Evolutionary conservation across 1,139 yeast species (phyloP).

Genomic region (Geotrichum restrictum): DNA sequence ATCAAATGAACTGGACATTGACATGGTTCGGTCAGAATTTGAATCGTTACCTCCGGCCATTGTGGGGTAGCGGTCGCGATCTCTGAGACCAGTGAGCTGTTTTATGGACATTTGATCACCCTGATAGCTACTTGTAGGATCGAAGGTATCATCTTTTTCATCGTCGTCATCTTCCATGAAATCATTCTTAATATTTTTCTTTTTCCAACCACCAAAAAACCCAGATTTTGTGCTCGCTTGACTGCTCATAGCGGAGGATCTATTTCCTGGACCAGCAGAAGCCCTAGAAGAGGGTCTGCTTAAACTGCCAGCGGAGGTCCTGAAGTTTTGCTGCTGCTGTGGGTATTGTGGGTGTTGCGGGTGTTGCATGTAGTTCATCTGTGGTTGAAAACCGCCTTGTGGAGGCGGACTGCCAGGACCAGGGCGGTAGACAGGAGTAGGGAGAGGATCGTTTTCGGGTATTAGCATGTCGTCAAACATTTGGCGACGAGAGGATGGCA

Average conservation of each 20-base stretch:
- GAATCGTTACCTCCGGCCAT: conserved; percentile 21
- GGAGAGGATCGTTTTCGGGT: conserved; percentile 18
- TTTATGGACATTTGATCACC: conserved; percentile 27
- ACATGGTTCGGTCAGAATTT: conserved; percentile 33
- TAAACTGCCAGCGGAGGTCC: neutral
- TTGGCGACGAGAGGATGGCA: conserved; percentile 33
- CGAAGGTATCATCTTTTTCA: conserved; percentile 10
- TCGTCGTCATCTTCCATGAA: conserved; percentile 13
- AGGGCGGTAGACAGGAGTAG: neutral
- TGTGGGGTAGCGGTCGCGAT: conserved; percentile 39
- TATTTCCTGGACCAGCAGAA: neutral
- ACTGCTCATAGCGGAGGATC: conserved; percentile 6
- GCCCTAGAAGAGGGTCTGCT: conserved; percentile 6
- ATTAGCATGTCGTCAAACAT: conserved; percentile 30
- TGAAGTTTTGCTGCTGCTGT: neutral
- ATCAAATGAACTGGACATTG: conserved; percentile 34
- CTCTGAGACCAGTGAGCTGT: conserved; percentile 31
- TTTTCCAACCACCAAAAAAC: conserved; percentile 18
- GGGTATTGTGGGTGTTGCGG: conserved; percentile 2
- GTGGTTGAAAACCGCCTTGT: conserved; percentile 17
- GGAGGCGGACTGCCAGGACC: conserved; percentile 21
- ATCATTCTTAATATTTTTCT: conserved; percentile 7
- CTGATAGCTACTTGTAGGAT: neutral
- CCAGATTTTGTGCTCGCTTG: conserved; percentile 10
- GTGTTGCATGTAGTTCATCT: conserved; percentile 9